Percentiles rank a stretch among this genome's conserved stretches.
phyloP scores from a whole-genome alignment of 495 filamentous ascomycete species.

The Achaetomiella virescens region DNA sequence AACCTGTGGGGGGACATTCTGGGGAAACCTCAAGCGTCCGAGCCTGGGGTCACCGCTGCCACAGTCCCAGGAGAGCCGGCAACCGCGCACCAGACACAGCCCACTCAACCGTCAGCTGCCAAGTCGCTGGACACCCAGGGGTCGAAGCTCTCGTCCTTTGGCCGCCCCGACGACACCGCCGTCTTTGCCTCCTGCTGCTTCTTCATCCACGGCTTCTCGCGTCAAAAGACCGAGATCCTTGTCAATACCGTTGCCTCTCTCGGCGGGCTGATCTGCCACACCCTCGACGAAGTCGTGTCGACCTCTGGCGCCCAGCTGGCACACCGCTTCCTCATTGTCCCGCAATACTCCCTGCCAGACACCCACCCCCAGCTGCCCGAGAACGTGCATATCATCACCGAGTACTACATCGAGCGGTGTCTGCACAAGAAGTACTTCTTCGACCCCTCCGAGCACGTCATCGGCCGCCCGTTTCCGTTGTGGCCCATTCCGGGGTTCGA shows the following conservation, averaged over 20 bases:
- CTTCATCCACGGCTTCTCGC: conserved; percentile 57
- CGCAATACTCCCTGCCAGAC: conserved; percentile 37
- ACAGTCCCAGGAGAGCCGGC: conserved; percentile 6
- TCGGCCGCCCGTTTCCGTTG: conserved; percentile 64
- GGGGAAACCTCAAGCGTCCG: conserved; percentile 24
- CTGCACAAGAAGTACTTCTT: conserved; percentile 66
- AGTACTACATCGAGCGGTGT: conserved; percentile 91
- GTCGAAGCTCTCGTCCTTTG: conserved; percentile 28
- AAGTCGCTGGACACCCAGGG: conserved; percentile 22
- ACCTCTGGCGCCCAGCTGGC: conserved; percentile 22
- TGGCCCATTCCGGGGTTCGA: conserved; percentile 66
- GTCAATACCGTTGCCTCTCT: conserved; percentile 38
- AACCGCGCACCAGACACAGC: conserved; percentile 5
- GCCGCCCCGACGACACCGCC: conserved; percentile 18
- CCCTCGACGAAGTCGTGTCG: conserved; percentile 38
- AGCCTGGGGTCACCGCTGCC: conserved; percentile 5
- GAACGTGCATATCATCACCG: conserved; percentile 58
- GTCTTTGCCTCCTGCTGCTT: conserved; percentile 55
- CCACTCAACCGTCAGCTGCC: background rate
- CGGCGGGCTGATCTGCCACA: conserved; percentile 38
- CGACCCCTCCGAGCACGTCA: conserved; percentile 61
- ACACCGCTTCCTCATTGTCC: conserved; percentile 45
- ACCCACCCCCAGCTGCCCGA: conserved; percentile 34
- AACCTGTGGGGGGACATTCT: conserved; percentile 87
- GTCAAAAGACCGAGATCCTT: conserved; percentile 38